These are phyloP conservation scores for Rhinocladiella similis DNA, from an alignment of 2,329 filamentous ascomycete genomes.

Conservation along the genomic window DNA sequence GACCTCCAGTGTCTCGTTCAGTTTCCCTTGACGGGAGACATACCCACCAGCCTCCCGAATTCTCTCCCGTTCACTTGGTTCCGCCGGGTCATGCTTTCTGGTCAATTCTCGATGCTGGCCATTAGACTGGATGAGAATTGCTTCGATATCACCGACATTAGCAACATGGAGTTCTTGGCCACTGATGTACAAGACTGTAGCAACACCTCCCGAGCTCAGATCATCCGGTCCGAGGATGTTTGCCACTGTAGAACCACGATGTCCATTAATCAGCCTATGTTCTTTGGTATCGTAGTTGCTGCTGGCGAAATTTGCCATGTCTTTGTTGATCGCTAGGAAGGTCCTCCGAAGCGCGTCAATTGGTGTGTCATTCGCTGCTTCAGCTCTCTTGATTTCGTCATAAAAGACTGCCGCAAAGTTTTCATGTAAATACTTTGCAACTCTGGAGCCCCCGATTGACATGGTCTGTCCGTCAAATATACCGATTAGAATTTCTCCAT, in stretches of 20 bases:
- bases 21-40: constrained; percentile 88
- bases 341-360: constrained; percentile 80
- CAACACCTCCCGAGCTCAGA: constrained; percentile 83
- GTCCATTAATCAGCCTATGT: constrained; percentile 51
- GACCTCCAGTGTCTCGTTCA: constrained; percentile 89
- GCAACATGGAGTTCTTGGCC: constrained; percentile 89
- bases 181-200: constrained; percentile 86
- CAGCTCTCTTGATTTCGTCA: constrained; percentile 75
- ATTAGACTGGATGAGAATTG: constrained; percentile 90
- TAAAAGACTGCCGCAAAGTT: constrained; percentile 86
- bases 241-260: constrained; percentile 70
- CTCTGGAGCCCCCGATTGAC: constrained; percentile 86
- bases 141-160: constrained; percentile 93
- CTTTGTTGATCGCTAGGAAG: constrained; percentile 90
- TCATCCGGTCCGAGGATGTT: constrained; percentile 86
- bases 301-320: constrained; percentile 78
- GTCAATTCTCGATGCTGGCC: constrained; percentile 82
- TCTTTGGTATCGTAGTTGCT: constrained; percentile 67
- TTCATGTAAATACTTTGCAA: constrained; percentile 95
- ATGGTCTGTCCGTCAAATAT: constrained; percentile 94
- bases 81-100: constrained; percentile 88
- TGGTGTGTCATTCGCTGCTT: constrained; percentile 69
- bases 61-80: constrained; percentile 76
- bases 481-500: constrained; percentile 88
- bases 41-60: constrained; percentile 94